A percentile compares a stretch with the other conserved stretches of the same genome.
phyloP scores from a whole-genome alignment of 805 yeast species.

The Scheffersomyces amazonensis region DNA sequence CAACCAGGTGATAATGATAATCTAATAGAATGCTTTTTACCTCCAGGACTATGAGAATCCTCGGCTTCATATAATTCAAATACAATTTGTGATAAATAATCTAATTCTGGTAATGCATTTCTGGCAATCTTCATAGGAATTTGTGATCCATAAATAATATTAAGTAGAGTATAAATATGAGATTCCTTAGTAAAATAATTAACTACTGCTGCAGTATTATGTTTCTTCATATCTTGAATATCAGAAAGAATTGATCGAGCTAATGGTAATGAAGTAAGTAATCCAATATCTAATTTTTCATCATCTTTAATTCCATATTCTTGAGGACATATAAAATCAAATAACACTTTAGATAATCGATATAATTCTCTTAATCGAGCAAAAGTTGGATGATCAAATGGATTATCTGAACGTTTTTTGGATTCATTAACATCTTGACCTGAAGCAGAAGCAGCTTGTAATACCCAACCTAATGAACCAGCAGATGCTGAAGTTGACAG shows the following conservation, averaged over 20 bases:
- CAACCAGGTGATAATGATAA: slow-evolving; percentile 96
- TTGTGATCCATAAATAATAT: slow-evolving; percentile 87
- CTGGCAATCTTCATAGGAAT: slow-evolving; percentile 94
- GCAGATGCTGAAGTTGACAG: slow-evolving; percentile 38
- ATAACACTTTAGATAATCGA: slow-evolving; percentile 84
- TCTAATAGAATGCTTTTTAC: slow-evolving; percentile 84
- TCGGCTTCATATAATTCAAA: slow-evolving; percentile 88
- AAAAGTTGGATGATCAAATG: slow-evolving; percentile 77
- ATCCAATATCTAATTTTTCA: slow-evolving; percentile 94
- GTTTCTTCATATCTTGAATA: slow-evolving; percentile 71
- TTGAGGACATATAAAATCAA: slow-evolving; percentile 97
- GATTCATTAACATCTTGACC: slow-evolving; percentile 16
- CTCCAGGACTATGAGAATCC: slow-evolving; percentile 56
- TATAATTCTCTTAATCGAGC: slow-evolving; percentile 84
- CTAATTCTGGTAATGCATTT: slow-evolving; percentile 94
- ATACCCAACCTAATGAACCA: slow-evolving; percentile 74
- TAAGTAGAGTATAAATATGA: slow-evolving; percentile 90
- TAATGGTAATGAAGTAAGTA: slow-evolving; percentile 88
- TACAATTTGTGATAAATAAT: slow-evolving; percentile 88
- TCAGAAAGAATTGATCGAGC: slow-evolving; percentile 85
- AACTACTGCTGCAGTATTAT: slow-evolving; percentile 79
- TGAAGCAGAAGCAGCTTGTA: slow-evolving; percentile 39
- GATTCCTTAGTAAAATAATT: slow-evolving; percentile 96
- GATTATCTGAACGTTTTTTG: slow-evolving; percentile 33
- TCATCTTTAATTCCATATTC: slow-evolving; percentile 96